These are phyloP conservation scores for Coemansia nantahalensis DNA, from an alignment of 192 early-diverging fungal species.

Conservation along the genomic window DNA sequence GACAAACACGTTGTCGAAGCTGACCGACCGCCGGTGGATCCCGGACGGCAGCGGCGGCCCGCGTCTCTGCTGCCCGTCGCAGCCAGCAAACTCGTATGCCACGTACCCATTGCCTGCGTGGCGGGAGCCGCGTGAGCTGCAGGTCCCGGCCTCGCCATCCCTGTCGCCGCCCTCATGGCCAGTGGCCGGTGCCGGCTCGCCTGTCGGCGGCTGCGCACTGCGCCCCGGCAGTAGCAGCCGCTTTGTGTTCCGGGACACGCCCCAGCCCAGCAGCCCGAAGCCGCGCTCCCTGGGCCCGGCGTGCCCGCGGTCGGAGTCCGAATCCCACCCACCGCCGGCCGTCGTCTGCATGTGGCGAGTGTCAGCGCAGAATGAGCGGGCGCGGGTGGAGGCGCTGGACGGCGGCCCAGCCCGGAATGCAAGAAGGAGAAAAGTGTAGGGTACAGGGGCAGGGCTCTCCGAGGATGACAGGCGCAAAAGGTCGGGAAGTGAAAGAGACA, in stretches of 20 bases:
- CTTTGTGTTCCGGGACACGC: slow-evolving; percentile 36
- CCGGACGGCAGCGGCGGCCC: slow-evolving; percentile 46
- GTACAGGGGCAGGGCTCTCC: no score
- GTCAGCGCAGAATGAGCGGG: no score
- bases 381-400: no score
- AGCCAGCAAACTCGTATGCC: slow-evolving; percentile 7
- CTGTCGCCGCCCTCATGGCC: no score
- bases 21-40: slow-evolving; percentile 45
- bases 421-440: no score
- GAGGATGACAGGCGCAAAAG: no score
- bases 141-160: no score
- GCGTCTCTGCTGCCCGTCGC: slow-evolving; percentile 8
- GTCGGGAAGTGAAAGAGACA: no score
- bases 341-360: background rate
- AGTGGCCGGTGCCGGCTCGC: background rate
- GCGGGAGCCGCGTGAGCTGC: slow-evolving; percentile 2
- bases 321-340: slow-evolving; percentile 22
- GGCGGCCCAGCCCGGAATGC: no score
- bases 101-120: slow-evolving; percentile 16
- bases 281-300: slow-evolving; percentile 44
- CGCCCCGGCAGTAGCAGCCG: slow-evolving; percentile 21
- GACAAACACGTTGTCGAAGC: slow-evolving; percentile 44
- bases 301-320: slow-evolving; percentile 45
- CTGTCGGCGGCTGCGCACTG: background rate
- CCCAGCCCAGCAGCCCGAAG: slow-evolving; percentile 46